Evolutionary conservation across 139 green algal genomes (phyloP).

Genomic region (Spirogloea muscicola): DNA sequence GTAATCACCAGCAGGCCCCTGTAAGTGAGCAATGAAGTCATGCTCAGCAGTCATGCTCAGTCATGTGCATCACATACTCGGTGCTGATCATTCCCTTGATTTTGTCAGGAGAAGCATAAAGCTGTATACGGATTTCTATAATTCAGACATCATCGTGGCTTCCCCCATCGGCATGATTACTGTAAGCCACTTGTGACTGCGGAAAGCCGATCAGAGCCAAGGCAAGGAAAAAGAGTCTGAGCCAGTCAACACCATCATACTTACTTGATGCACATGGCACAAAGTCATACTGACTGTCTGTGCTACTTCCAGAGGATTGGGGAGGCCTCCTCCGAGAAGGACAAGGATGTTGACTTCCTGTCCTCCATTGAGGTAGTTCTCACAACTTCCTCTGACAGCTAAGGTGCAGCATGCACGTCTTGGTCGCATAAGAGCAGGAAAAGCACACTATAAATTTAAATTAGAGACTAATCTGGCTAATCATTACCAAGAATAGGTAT

Average conservation of each 20-base stretch:
- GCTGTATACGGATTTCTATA: slow-evolving; percentile 80
- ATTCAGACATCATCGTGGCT: slow-evolving; percentile 88
- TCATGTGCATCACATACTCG: not conserved
- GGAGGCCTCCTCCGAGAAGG: slow-evolving; percentile 36
- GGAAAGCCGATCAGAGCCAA: too few relatives aligned
- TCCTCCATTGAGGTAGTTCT: slow-evolving; percentile 82
- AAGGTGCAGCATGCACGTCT: too few relatives aligned
- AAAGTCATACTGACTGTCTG: too few relatives aligned
- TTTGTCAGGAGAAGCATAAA: slow-evolving; percentile 52
- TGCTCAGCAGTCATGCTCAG: not conserved
- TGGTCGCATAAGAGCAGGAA: too few relatives aligned
- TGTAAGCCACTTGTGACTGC: too few relatives aligned
- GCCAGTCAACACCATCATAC: too few relatives aligned
- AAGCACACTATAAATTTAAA: too few relatives aligned
- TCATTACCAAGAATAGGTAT: too few relatives aligned
- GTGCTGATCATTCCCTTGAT: not conserved
- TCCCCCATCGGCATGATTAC: slow-evolving; percentile 87
- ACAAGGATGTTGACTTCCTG: slow-evolving; percentile 75
- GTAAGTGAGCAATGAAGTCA: not conserved
- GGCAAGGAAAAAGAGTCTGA: too few relatives aligned
- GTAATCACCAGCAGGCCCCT: not conserved
- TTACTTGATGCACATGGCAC: too few relatives aligned
- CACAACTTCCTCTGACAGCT: too few relatives aligned
- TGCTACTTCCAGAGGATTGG: slow-evolving; percentile 38
- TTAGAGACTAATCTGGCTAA: too few relatives aligned